phyloP scores from a whole-genome alignment of 139 green algal genomes.

The Chlorella sp. region DNA sequence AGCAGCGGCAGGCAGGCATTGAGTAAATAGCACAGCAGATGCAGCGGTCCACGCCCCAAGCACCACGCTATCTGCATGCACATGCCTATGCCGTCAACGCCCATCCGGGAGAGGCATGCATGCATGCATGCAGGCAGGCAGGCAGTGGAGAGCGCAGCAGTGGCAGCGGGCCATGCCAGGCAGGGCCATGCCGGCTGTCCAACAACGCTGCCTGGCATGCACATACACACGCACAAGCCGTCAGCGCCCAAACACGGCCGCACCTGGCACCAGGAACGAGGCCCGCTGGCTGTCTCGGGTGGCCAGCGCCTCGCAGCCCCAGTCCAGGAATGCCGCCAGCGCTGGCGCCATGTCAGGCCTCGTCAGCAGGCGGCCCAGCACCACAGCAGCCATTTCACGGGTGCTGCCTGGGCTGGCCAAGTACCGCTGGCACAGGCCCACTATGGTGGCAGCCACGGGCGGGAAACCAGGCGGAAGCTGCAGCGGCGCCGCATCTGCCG shows the following conservation, averaged over 20 bases:
- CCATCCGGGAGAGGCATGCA: too few relatives aligned
- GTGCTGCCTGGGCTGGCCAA: constrained; percentile 68
- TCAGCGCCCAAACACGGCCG: background rate
- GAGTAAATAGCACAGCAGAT: background rate
- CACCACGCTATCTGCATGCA: too few relatives aligned
- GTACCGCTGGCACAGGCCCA: constrained; percentile 73
- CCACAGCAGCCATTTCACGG: constrained; percentile 84
- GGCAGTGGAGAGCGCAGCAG: too few relatives aligned
- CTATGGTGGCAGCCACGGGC: constrained; percentile 64
- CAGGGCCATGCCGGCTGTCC: too few relatives aligned
- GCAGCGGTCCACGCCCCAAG: too few relatives aligned
- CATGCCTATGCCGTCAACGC: too few relatives aligned
- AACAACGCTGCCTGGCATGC: too few relatives aligned
- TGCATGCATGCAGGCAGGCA: too few relatives aligned
- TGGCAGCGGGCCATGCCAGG: too few relatives aligned
- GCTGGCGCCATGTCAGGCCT: constrained; percentile 81
- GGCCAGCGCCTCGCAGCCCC: constrained; percentile 58
- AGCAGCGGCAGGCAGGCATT: background rate
- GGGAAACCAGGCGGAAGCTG: constrained; percentile 43
- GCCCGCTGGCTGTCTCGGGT: constrained; percentile 31
- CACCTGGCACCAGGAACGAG: constrained; percentile 73
- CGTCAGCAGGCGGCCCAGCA: constrained; percentile 89
- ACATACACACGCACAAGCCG: too few relatives aligned
- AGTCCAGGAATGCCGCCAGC: constrained; percentile 79
- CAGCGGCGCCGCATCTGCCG: background rate